These are phyloP conservation scores for Anethum foeniculum DNA, from an alignment of 140 eudicot species.

Conservation along the genomic window DNA sequence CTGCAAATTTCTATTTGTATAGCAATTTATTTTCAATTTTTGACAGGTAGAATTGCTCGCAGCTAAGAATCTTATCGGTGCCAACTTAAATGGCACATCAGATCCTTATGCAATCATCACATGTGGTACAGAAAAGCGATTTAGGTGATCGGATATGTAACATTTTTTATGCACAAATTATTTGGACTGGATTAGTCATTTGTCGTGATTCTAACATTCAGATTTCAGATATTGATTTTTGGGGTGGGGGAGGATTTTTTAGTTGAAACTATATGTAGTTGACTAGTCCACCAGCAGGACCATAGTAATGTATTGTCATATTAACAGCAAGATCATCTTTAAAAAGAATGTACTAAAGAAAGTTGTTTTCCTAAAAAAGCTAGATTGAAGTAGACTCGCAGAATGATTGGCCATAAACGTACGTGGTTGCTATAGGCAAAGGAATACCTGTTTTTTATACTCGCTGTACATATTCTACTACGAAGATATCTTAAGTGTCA, in stretches of 20 bases:
- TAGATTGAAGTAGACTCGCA: not conserved
- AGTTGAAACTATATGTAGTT: not conserved
- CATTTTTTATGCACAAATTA: not conserved
- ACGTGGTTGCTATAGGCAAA: not conserved
- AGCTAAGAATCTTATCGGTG: slow-evolving; percentile 87
- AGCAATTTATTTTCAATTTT: not conserved
- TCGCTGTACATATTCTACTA: not conserved
- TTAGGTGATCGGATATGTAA: slow-evolving; percentile 49
- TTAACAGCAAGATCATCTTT: not conserved
- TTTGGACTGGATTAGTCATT: not conserved
- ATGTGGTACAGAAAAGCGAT: slow-evolving; percentile 86
- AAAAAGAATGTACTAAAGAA: not conserved
- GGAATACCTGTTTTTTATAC: not conserved
- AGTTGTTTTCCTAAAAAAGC: not conserved
- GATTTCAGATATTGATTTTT: not conserved
- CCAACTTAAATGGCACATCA: slow-evolving; percentile 87
- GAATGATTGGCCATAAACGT: not conserved
- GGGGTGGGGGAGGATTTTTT: not conserved
- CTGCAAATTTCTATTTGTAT: slow-evolving; percentile 7
- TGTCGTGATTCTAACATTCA: not conserved
- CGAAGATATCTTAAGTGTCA: not conserved
- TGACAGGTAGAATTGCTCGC: slow-evolving; percentile 81
- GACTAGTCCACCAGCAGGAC: not conserved
- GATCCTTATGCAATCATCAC: slow-evolving; percentile 97
- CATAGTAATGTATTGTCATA: not conserved